Percentiles rank a stretch among this genome's conserved stretches.
phyloP scores from a whole-genome alignment of 352 stramenopile species.

The Phytophthora fragariaefolia region DNA sequence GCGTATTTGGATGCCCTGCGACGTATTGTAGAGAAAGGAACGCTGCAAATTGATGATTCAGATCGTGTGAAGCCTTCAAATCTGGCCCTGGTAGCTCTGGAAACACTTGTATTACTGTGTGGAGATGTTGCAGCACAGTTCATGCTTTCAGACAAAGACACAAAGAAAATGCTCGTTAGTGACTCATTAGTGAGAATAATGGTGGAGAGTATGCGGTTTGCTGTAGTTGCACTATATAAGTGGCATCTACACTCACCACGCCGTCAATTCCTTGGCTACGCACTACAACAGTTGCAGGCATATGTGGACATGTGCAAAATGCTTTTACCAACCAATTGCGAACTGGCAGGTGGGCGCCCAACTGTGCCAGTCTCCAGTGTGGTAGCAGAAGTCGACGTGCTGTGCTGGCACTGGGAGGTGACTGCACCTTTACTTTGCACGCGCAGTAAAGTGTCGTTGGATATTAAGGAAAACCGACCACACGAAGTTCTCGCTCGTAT shows the following conservation, averaged over 20 bases:
- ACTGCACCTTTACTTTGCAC: slow-evolving; percentile 55
- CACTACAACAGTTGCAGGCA: slow-evolving; percentile 34
- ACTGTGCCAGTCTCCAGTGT: neutral
- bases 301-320: slow-evolving; percentile 29
- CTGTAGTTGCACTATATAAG: slow-evolving; percentile 18
- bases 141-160: slow-evolving; percentile 15
- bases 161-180: slow-evolving; percentile 3
- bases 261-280: slow-evolving; percentile 35
- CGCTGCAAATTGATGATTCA: slow-evolving; percentile 16
- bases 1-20: slow-evolving; percentile 29
- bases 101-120: slow-evolving; percentile 55
- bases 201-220: slow-evolving; percentile 27
- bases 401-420: slow-evolving; percentile 75
- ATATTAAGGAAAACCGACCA: slow-evolving; percentile 32
- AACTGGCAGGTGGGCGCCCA: neutral
- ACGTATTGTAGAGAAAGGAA: slow-evolving; percentile 28
- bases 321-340: slow-evolving; percentile 16
- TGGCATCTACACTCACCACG: slow-evolving; percentile 38
- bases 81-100: slow-evolving; percentile 56
- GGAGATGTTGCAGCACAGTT: slow-evolving; percentile 36
- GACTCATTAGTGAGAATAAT: slow-evolving; percentile 9
- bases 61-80: slow-evolving; percentile 57
- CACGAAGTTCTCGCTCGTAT: slow-evolving; percentile 11
- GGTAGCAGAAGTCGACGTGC: slow-evolving; percentile 28
- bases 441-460: slow-evolving; percentile 40